Conservation (phyloP, 164 flowering plant species). For the Amborella trichopoda region DNA sequence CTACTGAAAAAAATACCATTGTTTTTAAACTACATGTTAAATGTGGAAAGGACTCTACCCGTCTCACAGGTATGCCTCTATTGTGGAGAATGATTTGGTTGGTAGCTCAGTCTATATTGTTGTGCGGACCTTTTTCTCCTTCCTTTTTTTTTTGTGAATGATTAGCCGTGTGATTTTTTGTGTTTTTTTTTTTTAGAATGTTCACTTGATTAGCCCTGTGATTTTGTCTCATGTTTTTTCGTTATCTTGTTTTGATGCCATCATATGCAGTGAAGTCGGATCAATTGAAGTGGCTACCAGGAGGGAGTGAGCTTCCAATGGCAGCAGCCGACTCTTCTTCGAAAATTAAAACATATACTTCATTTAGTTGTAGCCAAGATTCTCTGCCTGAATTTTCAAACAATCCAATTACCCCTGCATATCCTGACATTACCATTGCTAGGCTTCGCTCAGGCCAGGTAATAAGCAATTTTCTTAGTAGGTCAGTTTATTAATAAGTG, state of each 20-base stretch:
- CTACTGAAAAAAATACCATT: constrained; percentile 84
- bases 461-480: constrained; percentile 4
- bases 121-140: no score
- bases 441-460: constrained; percentile 93
- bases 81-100: no score
- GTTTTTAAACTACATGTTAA: constrained; percentile 72
- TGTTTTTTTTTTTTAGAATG: background rate
- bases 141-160: background rate
- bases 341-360: constrained; percentile 59
- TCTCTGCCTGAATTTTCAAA: constrained; percentile 50
- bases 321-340: constrained; percentile 19
- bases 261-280: constrained; percentile 51
- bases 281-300: constrained; percentile 70
- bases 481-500: no score
- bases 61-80: constrained; percentile 45
- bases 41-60: constrained; percentile 34
- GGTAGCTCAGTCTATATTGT: no score
- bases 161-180: background rate
- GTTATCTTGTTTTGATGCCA: background rate
- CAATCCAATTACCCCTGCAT: constrained; percentile 32
- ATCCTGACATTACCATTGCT: constrained; percentile 49
- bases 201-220: background rate
- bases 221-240: background rate
- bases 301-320: constrained; percentile 58
- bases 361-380: constrained; percentile 61